These are phyloP conservation scores for Clausena lansium DNA, from an alignment of 345 rosid genomes.

Conservation along the genomic window DNA sequence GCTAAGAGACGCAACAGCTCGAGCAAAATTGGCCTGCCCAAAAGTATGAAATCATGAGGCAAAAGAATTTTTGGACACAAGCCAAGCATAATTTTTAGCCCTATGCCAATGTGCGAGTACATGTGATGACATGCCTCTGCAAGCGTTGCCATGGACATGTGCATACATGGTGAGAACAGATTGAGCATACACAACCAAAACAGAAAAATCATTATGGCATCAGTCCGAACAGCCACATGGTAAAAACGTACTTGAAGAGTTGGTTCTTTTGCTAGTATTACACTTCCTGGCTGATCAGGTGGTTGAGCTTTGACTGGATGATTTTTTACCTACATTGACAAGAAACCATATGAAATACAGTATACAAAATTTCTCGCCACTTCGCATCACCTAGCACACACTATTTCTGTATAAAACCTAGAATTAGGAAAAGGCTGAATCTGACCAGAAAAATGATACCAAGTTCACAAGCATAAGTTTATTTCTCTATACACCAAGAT, in stretches of 20 bases:
- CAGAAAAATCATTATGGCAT: not conserved
- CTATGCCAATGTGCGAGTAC: not conserved
- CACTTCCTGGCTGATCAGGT: conserved; percentile 81
- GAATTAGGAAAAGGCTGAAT: not conserved
- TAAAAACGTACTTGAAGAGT: conserved; percentile 59
- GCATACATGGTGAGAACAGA: not conserved
- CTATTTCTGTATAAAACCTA: not conserved
- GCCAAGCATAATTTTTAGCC: not conserved
- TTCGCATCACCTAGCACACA: not conserved
- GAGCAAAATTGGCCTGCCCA: conserved; percentile 82
- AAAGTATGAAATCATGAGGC: conserved; percentile 1
- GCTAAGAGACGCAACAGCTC: conserved; percentile 86
- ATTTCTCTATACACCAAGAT: too few relatives aligned
- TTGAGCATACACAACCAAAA: not conserved
- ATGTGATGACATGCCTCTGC: too few relatives aligned
- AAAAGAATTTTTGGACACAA: not conserved
- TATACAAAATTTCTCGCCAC: not conserved
- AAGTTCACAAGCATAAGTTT: not conserved
- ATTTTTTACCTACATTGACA: conserved; percentile 61
- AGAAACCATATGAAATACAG: not conserved
- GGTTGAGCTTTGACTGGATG: conserved; percentile 93
- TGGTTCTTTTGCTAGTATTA: conserved; percentile 88
- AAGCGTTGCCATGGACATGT: not conserved
- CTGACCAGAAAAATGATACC: not conserved
- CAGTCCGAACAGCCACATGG: not conserved